phyloP scores from a whole-genome alignment of 805 yeast genomes.

The Pachysolen tannophilus region DNA sequence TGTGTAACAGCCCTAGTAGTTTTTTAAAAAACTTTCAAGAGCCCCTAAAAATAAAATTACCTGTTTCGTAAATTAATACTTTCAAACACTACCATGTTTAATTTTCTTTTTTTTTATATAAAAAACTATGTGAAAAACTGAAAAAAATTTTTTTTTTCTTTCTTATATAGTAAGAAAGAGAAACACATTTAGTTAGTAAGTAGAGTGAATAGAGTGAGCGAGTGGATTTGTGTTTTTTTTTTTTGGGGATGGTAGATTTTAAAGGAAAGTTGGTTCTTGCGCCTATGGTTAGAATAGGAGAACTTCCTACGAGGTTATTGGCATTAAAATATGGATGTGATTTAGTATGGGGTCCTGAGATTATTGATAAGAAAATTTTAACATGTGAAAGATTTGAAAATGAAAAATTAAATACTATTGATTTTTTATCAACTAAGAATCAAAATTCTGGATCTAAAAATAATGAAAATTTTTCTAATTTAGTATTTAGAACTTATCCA shows the following conservation, averaged over 20 bases:
- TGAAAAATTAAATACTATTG: constrained; percentile 47
- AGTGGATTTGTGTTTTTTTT: no score
- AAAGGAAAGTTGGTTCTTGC: constrained; percentile 80
- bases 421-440: constrained; percentile 37
- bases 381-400: constrained; percentile 62
- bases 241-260: constrained; percentile 65
- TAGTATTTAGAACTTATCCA: constrained; percentile 72
- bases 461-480: constrained; percentile 28
- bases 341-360: constrained; percentile 94
- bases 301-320: constrained; percentile 78
- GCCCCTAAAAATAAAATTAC: no score
- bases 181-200: no score
- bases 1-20: no score
- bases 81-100: no score
- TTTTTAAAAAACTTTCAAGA: no score
- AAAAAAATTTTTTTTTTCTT: no score
- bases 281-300: constrained; percentile 97
- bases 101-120: no score
- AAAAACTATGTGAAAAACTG: no score
- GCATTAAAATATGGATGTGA: constrained; percentile 86
- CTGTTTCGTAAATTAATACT: no score
- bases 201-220: no score
- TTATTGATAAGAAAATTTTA: constrained; percentile 76
- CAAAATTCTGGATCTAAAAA: constrained; percentile 28
- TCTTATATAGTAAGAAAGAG: no score